These are phyloP conservation scores for Calonectria hongkongensis DNA, from an alignment of 2,329 filamentous ascomycete species.

Conservation along the genomic window DNA sequence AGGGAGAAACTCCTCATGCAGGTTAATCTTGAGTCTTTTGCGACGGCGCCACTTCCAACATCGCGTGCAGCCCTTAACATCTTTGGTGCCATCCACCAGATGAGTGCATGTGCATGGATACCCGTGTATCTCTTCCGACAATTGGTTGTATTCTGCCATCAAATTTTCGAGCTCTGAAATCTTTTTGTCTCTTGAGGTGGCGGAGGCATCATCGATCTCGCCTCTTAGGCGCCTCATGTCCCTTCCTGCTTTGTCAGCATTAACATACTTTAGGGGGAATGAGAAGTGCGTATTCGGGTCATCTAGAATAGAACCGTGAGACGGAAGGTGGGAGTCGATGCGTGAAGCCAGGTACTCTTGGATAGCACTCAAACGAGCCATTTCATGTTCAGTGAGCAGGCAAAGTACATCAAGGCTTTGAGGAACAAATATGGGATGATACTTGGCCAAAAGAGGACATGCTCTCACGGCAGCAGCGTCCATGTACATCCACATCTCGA, in stretches of 20 bases:
- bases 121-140: constrained; percentile 38
- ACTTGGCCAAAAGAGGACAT: constrained; percentile 70
- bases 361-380: constrained; percentile 67
- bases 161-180: constrained; percentile 2
- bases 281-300: constrained; percentile 49
- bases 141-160: constrained; percentile 40
- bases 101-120: constrained; percentile 44
- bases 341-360: constrained; percentile 44
- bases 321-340: constrained; percentile 42
- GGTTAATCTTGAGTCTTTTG: constrained; percentile 59
- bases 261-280: constrained; percentile 34
- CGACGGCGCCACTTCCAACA: constrained; percentile 57
- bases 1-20: constrained; percentile 65
- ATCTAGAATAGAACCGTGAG: constrained; percentile 68
- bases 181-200: neutral
- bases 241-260: neutral
- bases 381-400: constrained; percentile 65
- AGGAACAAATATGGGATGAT: constrained; percentile 69
- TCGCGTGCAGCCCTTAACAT: constrained; percentile 54
- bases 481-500: constrained; percentile 76
- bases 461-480: constrained; percentile 66
- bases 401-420: constrained; percentile 74
- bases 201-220: constrained; percentile 27
- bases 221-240: constrained; percentile 2
- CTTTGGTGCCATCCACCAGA: neutral